phyloP scores from a whole-genome alignment of 495 filamentous ascomycete species.

The Apodospora peruviana region DNA sequence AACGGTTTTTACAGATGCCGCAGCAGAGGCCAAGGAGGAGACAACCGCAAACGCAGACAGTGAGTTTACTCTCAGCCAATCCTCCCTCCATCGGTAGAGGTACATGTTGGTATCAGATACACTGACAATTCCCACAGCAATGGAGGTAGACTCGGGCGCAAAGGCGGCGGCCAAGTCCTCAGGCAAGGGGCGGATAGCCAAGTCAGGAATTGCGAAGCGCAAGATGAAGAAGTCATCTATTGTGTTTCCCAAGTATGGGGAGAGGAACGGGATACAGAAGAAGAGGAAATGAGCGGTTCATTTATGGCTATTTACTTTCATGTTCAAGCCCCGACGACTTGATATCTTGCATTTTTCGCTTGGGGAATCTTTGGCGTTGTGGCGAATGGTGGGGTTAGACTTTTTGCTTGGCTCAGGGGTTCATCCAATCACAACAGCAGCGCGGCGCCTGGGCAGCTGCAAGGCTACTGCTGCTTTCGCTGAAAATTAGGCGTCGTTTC shows the following conservation, averaged over 20 bases:
- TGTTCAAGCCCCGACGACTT: not conserved
- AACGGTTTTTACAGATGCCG: constrained; percentile 7
- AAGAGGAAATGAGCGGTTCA: constrained; percentile 32
- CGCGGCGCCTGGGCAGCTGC: not conserved
- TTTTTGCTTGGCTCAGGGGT: not conserved
- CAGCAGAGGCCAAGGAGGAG: constrained; percentile 14
- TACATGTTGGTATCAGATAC: not conserved
- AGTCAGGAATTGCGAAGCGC: constrained; percentile 39
- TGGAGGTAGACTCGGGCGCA: constrained; percentile 43
- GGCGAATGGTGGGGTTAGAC: not conserved
- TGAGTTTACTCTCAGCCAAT: constrained; percentile 17
- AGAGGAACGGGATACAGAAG: constrained; percentile 31
- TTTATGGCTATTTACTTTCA: not conserved
- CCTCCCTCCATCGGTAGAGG: too few relatives aligned
- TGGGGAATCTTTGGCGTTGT: not conserved
- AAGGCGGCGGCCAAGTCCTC: constrained; percentile 25
- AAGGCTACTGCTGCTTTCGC: not conserved
- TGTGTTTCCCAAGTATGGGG: constrained; percentile 47
- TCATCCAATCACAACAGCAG: constrained; percentile 1
- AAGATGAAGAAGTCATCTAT: constrained; percentile 44
- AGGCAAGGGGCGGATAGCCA: constrained; percentile 14
- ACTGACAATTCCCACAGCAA: constrained; percentile 26
- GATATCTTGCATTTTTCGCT: not conserved
- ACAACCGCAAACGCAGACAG: constrained; percentile 23
- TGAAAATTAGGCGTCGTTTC: too few relatives aligned